phyloP scores from a whole-genome alignment of 1,284 basidiomycete species.

The Pseudozyma tsukubaensis region DNA sequence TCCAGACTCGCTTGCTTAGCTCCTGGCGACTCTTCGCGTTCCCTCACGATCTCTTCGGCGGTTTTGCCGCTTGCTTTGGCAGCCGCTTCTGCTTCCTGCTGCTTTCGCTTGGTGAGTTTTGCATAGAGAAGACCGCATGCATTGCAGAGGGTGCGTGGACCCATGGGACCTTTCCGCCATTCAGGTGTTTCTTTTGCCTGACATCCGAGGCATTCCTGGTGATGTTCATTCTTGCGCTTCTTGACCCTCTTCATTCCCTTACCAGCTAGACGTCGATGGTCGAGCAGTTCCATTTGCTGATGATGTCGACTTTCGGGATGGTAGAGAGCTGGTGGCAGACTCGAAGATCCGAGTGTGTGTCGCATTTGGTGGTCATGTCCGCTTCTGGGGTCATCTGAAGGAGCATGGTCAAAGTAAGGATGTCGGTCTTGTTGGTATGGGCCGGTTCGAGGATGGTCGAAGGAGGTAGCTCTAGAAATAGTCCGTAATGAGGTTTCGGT shows the following conservation, averaged over 20 bases:
- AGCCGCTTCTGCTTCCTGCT: slow-evolving; percentile 43
- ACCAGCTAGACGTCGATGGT: slow-evolving; percentile 39
- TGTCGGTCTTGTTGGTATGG: background rate
- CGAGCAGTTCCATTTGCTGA: slow-evolving; percentile 38
- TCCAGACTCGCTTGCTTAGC: slow-evolving; percentile 51
- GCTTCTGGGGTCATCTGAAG: slow-evolving; percentile 3
- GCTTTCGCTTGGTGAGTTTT: slow-evolving; percentile 54
- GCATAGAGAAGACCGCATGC: slow-evolving; percentile 66
- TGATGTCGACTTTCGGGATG: slow-evolving; percentile 23
- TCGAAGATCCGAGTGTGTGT: background rate
- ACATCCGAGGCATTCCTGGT: slow-evolving; percentile 51
- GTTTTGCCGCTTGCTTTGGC: slow-evolving; percentile 42
- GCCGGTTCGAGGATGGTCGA: slow-evolving; percentile 21
- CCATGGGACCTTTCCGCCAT: slow-evolving; percentile 66
- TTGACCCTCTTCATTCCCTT: slow-evolving; percentile 51
- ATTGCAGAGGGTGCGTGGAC: slow-evolving; percentile 63
- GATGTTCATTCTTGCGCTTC: slow-evolving; percentile 53
- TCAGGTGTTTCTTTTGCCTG: slow-evolving; percentile 62
- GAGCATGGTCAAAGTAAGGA: slow-evolving; percentile 1
- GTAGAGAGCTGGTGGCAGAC: slow-evolving; percentile 6
- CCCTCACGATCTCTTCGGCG: slow-evolving; percentile 33
- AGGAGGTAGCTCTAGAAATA: slow-evolving; percentile 27
- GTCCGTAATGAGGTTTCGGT: slow-evolving; percentile 9
- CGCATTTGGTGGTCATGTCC: slow-evolving; percentile 7
- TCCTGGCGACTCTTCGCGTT: slow-evolving; percentile 46